These are phyloP conservation scores for Claviceps sp. DNA, from an alignment of 2,329 filamentous ascomycete genomes.

Conservation along the genomic window DNA sequence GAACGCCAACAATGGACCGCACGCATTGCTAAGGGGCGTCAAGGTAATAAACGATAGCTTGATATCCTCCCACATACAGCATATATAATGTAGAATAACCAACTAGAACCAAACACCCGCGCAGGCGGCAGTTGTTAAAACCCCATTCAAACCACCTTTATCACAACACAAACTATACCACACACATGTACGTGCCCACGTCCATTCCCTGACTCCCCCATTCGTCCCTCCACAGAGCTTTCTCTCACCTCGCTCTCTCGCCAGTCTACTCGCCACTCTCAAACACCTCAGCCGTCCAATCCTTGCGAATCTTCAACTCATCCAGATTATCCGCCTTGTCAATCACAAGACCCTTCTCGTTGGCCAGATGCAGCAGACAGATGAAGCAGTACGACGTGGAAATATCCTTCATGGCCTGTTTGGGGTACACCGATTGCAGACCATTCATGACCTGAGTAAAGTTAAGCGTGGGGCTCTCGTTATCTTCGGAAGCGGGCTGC, in stretches of 20 bases:
- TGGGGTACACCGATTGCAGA: conserved; percentile 73
- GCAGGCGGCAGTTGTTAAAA: too few species aligned
- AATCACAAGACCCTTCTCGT: conserved; percentile 79
- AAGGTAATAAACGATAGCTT: too few species aligned
- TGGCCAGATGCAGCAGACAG: conserved; percentile 77
- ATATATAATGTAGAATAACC: too few species aligned
- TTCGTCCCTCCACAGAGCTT: too few species aligned
- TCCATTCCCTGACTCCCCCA: too few species aligned
- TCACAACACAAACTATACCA: too few species aligned
- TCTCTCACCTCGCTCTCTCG: background rate
- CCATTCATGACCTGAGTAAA: conserved; percentile 91
- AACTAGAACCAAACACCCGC: too few species aligned
- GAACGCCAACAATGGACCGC: too few species aligned
- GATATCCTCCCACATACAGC: too few species aligned
- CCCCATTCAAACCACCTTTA: too few species aligned
- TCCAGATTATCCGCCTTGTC: conserved; percentile 45
- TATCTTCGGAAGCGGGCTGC: conserved; percentile 20
- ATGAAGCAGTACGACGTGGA: conserved; percentile 93
- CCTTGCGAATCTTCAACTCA: conserved; percentile 48
- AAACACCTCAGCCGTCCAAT: conserved; percentile 45
- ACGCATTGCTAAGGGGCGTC: too few species aligned
- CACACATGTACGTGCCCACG: too few species aligned
- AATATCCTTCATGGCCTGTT: conserved; percentile 80
- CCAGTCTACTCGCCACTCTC: conserved; percentile 22
- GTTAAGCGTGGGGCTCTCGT: conserved; percentile 43